Base-by-base conservation (phyloP, 2,329 filamentous ascomycete species). In the Ascochyta rabiei region DNA sequence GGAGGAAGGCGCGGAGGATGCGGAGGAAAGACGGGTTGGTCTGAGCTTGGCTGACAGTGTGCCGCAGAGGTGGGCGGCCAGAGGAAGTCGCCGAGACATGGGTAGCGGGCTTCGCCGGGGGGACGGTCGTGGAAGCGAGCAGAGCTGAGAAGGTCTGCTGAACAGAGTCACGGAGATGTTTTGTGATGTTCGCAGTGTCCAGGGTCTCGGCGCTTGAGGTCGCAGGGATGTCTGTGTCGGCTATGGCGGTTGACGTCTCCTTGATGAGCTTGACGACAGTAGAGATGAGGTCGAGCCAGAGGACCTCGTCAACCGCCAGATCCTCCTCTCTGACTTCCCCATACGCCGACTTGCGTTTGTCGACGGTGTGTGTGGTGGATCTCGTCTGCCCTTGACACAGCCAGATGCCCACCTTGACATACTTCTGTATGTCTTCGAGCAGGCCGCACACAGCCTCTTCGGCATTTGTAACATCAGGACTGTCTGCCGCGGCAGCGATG, bases 321-420 rank as follows among this genome's bases (percentile, higher is more conserved):
- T 84, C 82, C 75, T 84, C 78, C 56, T 84, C 74, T 74, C 84
- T 78, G 61, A 86, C 79, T 18, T 75, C 70, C 3, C 67, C 70
- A 39, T 73, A 72, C 0, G 68, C 64, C 1, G 69, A 70, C 40
- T 71, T 72, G 4, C 68, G 62, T 24, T 63, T 55, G 42, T 70
- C 64, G 44, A 84, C 75, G 18, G 61, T 10, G 76, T 73, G 60
- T 74, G 79, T 48, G 71, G 66, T 62, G 0, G 82, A 84, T 67
- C 89, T 90, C 43, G 86, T 91, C 71, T 96, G 91, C 1, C 89
- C 86, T 75, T 96, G 91, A 66, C 95, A 98, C 12, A 99, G 80
- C 95, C 95, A 99, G 45, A 96, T 93, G 13, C 96, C 95, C 1
- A 99, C 91, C 60, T 92, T 88, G 1, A 89, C 86, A 75, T 96